Evolutionary conservation across 192 early-diverging fungal species (phyloP), one percentile per base, ranked within the genome.

Genomic region (Gryganskiella cystojenkinii): DNA sequence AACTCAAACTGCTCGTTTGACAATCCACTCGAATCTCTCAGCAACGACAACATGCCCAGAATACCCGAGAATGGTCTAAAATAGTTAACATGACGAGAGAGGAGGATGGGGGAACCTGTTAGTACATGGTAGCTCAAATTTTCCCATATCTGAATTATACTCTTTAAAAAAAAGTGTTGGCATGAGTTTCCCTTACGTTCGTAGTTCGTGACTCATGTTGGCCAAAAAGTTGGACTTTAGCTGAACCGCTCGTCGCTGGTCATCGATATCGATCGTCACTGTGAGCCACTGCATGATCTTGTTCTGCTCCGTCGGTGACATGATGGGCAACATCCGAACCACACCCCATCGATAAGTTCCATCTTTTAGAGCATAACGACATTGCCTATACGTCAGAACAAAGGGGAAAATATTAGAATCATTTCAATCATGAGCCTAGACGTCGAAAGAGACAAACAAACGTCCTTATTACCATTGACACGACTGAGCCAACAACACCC

Each of bases 181-280:
- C 13, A 40, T 13, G 7, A 40, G 37, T 13, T 13, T 40, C 5
- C 37, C 37, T 25, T 73, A 73, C 64, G 93, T 94, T 22, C 92
- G 89, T 52, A 92, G 80, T 65, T 95, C 93, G 62, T 95, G 93
- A 25, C 88, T 89, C 86, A 93, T 91, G 53, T 89, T 92, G 8
- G 93, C 91, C 52, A 94, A 80, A 64, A 94, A 93, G 80, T 85
- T 80, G 37, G 84, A 78, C 45, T 85, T 85, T 5, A 83, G 67
- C 59, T 80, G 78, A 14, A 81, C 82, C 2, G 84, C 84, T 11
- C 61, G 51, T 11, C 74, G 59, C 25, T 78, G 74, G 30, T 78
- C 74, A 25, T 78, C 74, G 59, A 78, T 78, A 40, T 78, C 74
- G 25, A 67, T 69, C 1, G 74, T 69, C 5, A 78, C 66, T 11